Evolutionary conservation across 495 filamentous ascomycete genomes (phyloP), one percentile per base, ranked within the genome.

Genomic region (Trichocladium uniseriatum): DNA sequence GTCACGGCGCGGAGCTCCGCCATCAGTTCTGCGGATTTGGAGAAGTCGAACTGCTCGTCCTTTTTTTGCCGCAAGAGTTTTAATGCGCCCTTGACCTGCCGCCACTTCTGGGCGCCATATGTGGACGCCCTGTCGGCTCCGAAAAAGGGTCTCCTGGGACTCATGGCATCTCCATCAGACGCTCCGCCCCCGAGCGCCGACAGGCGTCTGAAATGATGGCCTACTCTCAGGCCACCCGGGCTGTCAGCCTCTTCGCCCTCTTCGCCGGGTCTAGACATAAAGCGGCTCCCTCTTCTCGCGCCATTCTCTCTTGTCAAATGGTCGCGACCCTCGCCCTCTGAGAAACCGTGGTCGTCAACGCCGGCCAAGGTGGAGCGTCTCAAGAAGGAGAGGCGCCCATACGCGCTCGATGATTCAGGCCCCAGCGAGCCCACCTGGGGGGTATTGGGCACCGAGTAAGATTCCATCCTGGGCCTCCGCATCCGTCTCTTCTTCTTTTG

Each of bases 1-100:
- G 87, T 83, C 31, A 86, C 92, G 6, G 92, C 94, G 21, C 89
- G 82, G 19, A 99, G 73, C 64, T 99, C 92, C 5, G 94, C 91
- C 73, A 99, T 86, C 24, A 99, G 73, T 61, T 99, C 94, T 16
- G 92, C 90, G 20, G 89, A 95, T 59, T 99, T 99, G 58, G 84
- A 83, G 64, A 89, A 87, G 65, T 99, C 92, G 40, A 95, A 82
- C 43, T 83, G 82, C 49, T 96, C 88, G 9, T 82, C 81, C 63
- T 82, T 94, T 57, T 82, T 86, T 60, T 85, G 82, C 4, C 86
- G 87, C 35, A 97, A 76, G 60, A 91, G 73, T 58, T 84, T 87
- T 38, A 98, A 63, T 0, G 87, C 85, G 35, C 84, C 81, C 64
- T 94, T 96, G 45, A 97, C 75, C 57, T 86, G 81, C 38, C 76